These are phyloP conservation scores for Fusarium domesticum DNA, from an alignment of 2,329 filamentous ascomycete genomes.

Conservation along the genomic window DNA sequence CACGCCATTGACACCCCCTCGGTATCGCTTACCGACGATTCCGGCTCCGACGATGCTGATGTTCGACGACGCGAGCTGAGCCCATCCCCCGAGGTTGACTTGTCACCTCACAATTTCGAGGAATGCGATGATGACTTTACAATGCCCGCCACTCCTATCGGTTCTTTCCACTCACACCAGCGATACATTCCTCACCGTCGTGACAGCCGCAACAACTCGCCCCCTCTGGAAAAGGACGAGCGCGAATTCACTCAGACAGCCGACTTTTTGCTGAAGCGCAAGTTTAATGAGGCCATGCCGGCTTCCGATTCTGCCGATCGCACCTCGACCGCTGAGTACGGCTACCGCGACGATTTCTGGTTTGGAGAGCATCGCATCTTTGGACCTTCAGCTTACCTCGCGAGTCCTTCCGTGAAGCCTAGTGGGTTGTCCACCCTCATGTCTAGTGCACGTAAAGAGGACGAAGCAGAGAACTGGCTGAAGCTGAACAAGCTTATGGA, in stretches of 20 bases:
- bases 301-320: conserved; percentile 32
- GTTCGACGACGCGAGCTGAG: conserved; percentile 70
- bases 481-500: conserved; percentile 43
- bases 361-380: conserved; percentile 47
- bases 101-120: conserved; percentile 84
- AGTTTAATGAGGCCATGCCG: conserved; percentile 47
- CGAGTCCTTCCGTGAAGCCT: conserved; percentile 53
- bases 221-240: conserved; percentile 89
- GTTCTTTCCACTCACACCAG: conserved; percentile 57
- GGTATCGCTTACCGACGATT: conserved; percentile 57
- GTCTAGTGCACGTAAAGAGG: conserved; percentile 35
- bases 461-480: conserved; percentile 40
- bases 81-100: conserved; percentile 88
- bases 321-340: conserved; percentile 32
- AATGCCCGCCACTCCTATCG: conserved; percentile 60
- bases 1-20: conserved; percentile 75
- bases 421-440: conserved; percentile 24
- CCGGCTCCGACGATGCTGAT: conserved; percentile 67
- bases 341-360: conserved; percentile 48
- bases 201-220: conserved; percentile 67
- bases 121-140: conserved; percentile 60
- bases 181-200: conserved; percentile 37
- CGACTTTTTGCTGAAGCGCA: conserved; percentile 71
- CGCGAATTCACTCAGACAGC: conserved; percentile 96
- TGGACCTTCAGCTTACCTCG: conserved; percentile 44